Evolutionary conservation across 129 eudicot species (phyloP), one percentile per base, ranked within the genome.

Genomic region (Dittrichia graveolens): DNA sequence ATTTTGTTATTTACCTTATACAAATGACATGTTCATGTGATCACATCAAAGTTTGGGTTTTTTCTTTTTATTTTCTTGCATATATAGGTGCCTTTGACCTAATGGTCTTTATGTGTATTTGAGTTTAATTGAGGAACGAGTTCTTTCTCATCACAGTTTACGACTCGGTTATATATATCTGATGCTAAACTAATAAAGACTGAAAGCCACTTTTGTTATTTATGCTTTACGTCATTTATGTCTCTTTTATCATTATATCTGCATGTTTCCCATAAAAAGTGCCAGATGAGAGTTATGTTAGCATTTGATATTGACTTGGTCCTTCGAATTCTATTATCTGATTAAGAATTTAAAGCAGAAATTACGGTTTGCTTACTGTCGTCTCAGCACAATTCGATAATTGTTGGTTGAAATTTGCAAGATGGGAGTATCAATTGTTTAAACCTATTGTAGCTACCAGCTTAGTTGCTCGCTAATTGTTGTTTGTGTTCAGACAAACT

Each of bases 401-500:
- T 57, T 57, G 13, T 31, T 59, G 44, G 5, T 59, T 59, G 65
- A 8, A 59, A 59, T 59, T 10, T 59, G 45, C 65, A 34, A 24
- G 6, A 12, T 19, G 24, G 41, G 4, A 46, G 34, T 24, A 67
- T 37, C 41, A 57, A 7, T 58, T 75, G 75, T 41, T 16, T 1
- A 35, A 40, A 50, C n/a, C n/a, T n/a, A 24, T 24, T 24, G 31
- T 24, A 24, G 31, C 31, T 24, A 24, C 31, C 31, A 24, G 31
- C 31, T 24, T 24, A 24, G 31, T 34, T 7, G 16, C 13, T 54
- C 24, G 16, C 9, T 43, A 1, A 0, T 52, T 74, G 53, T 64
- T 24, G 31, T 45, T 40, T 59, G 7, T 38, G 45, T 64, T 42
- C 62, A 88, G 95, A 83, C 64, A 88, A 88, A 74, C 56, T 88